Evolutionary conservation across 2,329 filamentous ascomycete genomes (phyloP).

Genomic region (Colletotrichum coccodes): DNA sequence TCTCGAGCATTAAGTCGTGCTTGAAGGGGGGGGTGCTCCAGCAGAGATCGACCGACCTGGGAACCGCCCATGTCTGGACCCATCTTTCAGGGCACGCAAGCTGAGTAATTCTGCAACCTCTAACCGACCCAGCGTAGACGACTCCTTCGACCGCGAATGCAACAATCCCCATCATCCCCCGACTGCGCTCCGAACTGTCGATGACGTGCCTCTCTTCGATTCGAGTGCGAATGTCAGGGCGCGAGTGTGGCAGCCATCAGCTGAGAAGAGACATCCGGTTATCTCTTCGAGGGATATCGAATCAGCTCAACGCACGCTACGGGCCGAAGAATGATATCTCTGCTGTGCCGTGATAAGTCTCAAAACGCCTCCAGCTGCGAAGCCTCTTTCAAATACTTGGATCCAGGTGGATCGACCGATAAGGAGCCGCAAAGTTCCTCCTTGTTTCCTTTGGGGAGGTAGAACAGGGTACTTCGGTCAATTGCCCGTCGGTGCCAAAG

Average conservation of each 20-base stretch:
- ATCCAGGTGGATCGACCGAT: slow-evolving; percentile 6
- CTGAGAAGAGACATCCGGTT: slow-evolving; percentile 6
- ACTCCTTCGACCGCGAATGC: not conserved
- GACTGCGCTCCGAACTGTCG: not conserved
- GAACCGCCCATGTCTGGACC: not conserved
- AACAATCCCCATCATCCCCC: not conserved
- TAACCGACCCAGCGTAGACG: not conserved
- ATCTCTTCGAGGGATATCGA: slow-evolving; percentile 9
- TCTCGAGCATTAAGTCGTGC: slow-evolving; percentile 13
- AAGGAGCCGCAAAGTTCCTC: slow-evolving; percentile 17
- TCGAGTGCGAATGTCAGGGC: not conserved
- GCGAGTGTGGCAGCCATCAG: slow-evolving; percentile 14
- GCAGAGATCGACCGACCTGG: not conserved
- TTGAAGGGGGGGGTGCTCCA: slow-evolving; percentile 2
- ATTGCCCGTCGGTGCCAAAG: slow-evolving; percentile 8
- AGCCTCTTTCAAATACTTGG: slow-evolving; percentile 12
- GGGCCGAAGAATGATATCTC: not conserved
- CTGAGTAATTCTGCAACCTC: slow-evolving; percentile 20
- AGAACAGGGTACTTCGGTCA: slow-evolving; percentile 15
- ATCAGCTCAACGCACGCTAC: slow-evolving; percentile 9
- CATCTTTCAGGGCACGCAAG: slow-evolving; percentile 13
- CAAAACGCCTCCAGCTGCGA: not conserved
- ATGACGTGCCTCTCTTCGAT: slow-evolving; percentile 21
- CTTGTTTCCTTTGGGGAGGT: slow-evolving; percentile 28
- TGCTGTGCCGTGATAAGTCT: slow-evolving; percentile 22